Evolutionary conservation across 2,329 filamentous ascomycete genomes (phyloP), one percentile per base, ranked within the genome.

Genomic region (Proliferodiscus dingleyae): DNA sequence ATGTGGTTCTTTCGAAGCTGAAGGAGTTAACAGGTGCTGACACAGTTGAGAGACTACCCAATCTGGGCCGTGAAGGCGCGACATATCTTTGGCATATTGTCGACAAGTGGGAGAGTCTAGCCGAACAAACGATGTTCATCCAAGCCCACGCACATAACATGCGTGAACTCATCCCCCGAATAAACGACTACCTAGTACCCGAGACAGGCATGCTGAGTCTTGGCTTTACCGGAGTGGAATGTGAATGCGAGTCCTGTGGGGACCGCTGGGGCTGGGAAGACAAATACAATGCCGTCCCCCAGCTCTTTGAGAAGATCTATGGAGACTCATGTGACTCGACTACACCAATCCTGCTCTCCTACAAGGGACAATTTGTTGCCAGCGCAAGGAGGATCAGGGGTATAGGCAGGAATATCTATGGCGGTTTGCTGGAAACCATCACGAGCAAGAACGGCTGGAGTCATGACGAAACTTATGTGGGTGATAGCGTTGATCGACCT

Each of bases 281-380:
- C 23, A 54, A 59, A 8, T 58, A 57, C 18, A 42, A 50, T 2
- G 47, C 70, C 2, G 54, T 73, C 23, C 61, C 65, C 3, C 45
- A 60, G 4, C 51, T 71, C 13, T 68, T 53, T 26, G 48, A 61
- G 18, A 52, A 56, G 26, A 56, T 63, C 13, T 61, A 65, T 41
- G 51, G 51, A 3, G 26, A 38, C 4, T 15, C 43, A 16, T 60
- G 58, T 28, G 37, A 43, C 56, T 56, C 40, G 52, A 15, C 49
- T 32, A 21, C 62, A 51, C 42, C 57, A 46, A 59, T 72, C 3
- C 56, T 66, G 2, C 55, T 73, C 7, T 66, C 66, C 7, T 74
- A 72, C 55, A 70, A 71, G 49, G 72, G 71, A 2, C 71, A 74
- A 49, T 74, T 76, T 50, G 60, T 74, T 22, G 69, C 66, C 2